Evolutionary conservation across 202 grass and related monocot genomes (phyloP).

Genomic region (Musa balbisiana): DNA sequence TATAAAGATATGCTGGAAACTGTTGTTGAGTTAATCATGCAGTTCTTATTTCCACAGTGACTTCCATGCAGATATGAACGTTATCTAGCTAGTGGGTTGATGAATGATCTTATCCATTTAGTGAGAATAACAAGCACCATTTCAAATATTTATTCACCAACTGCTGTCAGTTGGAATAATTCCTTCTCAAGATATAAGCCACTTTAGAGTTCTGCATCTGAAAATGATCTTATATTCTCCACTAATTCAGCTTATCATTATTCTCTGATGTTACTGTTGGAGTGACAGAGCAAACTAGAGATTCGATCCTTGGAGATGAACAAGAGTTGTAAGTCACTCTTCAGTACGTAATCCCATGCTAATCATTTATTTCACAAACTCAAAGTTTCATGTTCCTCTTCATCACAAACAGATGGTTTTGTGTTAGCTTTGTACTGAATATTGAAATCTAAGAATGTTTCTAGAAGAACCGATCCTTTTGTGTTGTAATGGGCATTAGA

Average conservation of each 20-base stretch:
- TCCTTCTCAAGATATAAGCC: neutral
- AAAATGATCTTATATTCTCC: too few relatives aligned
- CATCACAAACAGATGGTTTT: neutral
- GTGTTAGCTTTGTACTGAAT: neutral
- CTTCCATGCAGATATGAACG: neutral
- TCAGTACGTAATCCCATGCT: too few relatives aligned
- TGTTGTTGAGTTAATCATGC: neutral
- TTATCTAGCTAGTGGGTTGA: neutral
- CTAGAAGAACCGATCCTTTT: too few relatives aligned
- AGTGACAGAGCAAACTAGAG: too few relatives aligned
- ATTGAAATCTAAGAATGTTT: too few relatives aligned
- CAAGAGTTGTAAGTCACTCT: too few relatives aligned
- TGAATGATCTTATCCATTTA: conserved; percentile 1
- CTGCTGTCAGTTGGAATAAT: neutral
- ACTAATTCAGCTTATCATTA: too few relatives aligned
- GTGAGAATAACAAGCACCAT: neutral
- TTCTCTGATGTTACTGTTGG: too few relatives aligned
- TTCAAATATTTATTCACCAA: neutral
- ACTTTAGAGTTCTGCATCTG: neutral
- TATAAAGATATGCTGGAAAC: neutral
- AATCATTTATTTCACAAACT: too few relatives aligned
- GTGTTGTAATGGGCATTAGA: too few relatives aligned
- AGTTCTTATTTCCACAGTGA: neutral
- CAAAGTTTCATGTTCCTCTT: too few relatives aligned
- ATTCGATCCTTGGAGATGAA: too few relatives aligned